Base-by-base conservation (phyloP, 768 basidiomycete species). In the Lentinula boryana region DNA sequence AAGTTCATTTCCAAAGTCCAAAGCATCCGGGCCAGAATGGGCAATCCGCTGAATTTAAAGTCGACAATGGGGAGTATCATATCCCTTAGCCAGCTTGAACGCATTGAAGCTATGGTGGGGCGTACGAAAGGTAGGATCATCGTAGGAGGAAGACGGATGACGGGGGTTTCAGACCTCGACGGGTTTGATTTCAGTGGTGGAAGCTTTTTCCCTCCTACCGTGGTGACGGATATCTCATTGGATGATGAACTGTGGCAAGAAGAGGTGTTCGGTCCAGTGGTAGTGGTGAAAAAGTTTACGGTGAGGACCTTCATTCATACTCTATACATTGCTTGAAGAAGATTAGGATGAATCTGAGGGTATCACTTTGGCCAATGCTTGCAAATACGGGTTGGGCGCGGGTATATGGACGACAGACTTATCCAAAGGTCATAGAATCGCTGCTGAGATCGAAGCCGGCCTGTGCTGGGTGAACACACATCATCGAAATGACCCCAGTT, bases 381-480 rank as follows among this genome's bases (percentile, higher is more conserved):
- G 81, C 66, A 88, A 84, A 71, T 94, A 93, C 67, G 92, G 91
- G 1, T 75, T 93, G 6, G 92, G 91, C 13, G 88, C 88, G 2
- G 87, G 86, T 8, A 78, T 95, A 52, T 95, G 91, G 91, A 92
- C 91, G 4, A 75, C 78, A 32, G 77, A 91, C 70, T 68, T 94
- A 35, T 86, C 90, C 0, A 78, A 85, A 59, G 91, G 88, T 9
- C 91, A 93, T 68, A 84, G 88, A 3, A 81, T 92, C 2, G 81
- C 91, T 5, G 80, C 80, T 54, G 75, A 76, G 36, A 85, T 95
- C 38, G 80, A 94, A 64, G 77, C 87, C 16, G 93, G 93, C 4
- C 68, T 94, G 33, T 88, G 90, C 49, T 95, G 93, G 93, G 83
- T 93, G 40, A 94, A 95, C 68, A 92, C 89, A 0, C 91, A 93